Percentiles rank a stretch among this genome's conserved stretches.
Evolutionary conservation across 345 rosid genomes (phyloP).

Genomic region (Microcos paniculata): DNA sequence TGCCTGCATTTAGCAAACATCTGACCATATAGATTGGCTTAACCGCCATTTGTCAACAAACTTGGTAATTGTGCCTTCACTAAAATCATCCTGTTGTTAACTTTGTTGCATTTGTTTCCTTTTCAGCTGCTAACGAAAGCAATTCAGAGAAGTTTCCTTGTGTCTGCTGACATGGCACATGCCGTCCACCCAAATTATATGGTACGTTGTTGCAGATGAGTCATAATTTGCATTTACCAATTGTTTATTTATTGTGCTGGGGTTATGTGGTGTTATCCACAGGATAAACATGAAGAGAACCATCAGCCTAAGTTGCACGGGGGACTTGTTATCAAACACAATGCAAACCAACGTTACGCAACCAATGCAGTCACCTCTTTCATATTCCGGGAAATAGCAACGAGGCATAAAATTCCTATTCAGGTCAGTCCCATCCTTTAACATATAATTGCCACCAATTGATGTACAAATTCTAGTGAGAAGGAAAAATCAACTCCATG

Average conservation of each 20-base stretch:
- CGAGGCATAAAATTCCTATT: constrained; percentile 64
- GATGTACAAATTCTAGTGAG: neutral
- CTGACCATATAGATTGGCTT: neutral
- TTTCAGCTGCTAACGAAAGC: constrained; percentile 81
- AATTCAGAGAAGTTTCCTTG: constrained; percentile 81
- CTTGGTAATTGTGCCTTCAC: neutral
- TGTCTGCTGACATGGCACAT: constrained; percentile 99
- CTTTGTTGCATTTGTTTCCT: neutral
- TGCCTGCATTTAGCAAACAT: neutral
- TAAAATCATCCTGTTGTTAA: neutral
- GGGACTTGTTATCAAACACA: constrained; percentile 98
- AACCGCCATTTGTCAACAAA: neutral
- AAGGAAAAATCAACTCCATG: neutral
- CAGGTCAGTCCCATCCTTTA: constrained; percentile 49
- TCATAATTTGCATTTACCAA: neutral
- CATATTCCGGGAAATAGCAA: constrained; percentile 81
- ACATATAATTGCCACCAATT: constrained; percentile 1
- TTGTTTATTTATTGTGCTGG: constrained; percentile 16
- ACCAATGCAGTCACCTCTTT: constrained; percentile 88
- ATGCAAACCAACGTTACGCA: constrained; percentile 96
- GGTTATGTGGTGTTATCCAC: constrained; percentile 21
- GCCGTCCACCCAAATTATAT: constrained; percentile 92
- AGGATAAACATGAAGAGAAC: constrained; percentile 98
- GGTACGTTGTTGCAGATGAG: constrained; percentile 35
- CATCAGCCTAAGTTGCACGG: constrained; percentile 96